Conservation (phyloP, 202 grass and related monocot species). For the Dendrocalamus latiflorus region DNA sequence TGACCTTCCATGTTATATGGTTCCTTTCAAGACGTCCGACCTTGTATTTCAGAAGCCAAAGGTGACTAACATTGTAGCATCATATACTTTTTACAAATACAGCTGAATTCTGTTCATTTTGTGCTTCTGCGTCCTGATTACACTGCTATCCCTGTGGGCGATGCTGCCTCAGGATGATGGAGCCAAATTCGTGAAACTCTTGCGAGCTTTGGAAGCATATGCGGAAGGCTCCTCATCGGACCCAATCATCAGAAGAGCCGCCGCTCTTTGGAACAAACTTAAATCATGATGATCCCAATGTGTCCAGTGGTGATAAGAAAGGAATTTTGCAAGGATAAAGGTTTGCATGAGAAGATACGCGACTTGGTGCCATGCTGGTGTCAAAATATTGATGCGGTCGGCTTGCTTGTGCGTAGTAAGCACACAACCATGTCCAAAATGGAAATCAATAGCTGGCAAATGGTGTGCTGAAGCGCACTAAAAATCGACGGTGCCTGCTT, state of each 20-base stretch:
- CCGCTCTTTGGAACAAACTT: slow-evolving; percentile 69
- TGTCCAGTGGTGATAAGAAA: not conserved
- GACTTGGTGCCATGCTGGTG: not conserved
- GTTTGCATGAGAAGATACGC: not conserved
- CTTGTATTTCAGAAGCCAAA: slow-evolving; percentile 66
- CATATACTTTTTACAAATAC: not conserved
- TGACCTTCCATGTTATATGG: slow-evolving; percentile 90
- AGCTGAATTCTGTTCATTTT: not conserved
- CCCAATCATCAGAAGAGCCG: slow-evolving; percentile 66
- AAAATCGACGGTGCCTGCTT: not conserved
- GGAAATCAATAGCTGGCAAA: not conserved
- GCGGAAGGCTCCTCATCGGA: slow-evolving; percentile 83
- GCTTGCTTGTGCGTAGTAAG: not conserved
- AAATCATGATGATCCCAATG: slow-evolving; percentile 25
- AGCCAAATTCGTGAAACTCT: slow-evolving; percentile 73
- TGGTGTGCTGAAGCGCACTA: not conserved
- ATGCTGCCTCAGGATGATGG: slow-evolving; percentile 66
- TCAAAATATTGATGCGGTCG: not conserved
- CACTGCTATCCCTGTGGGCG: not conserved
- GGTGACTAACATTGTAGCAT: slow-evolving; percentile 21
- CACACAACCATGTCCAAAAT: not conserved
- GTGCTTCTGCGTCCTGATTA: not conserved
- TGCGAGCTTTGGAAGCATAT: slow-evolving; percentile 87
- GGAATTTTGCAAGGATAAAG: not conserved
- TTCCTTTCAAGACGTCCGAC: slow-evolving; percentile 69